Percentiles rank a stretch among this genome's conserved stretches.
Evolutionary conservation across 1,139 yeast genomes (phyloP).

Genomic region (Groenewaldozyma auringiensis): DNA sequence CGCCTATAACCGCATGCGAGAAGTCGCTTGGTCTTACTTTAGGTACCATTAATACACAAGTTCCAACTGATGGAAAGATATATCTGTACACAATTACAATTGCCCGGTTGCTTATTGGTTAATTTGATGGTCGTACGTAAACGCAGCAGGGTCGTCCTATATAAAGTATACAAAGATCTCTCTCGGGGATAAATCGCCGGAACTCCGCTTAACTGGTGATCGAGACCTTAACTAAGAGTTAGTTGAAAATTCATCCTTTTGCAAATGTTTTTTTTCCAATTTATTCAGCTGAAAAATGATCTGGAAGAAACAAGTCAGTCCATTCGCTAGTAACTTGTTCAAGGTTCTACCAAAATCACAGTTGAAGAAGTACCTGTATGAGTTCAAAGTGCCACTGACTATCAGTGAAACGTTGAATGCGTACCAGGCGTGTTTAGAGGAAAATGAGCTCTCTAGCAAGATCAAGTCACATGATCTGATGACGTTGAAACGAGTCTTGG

Average conservation of each 20-base stretch:
- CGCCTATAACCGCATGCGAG: constrained; percentile 78
- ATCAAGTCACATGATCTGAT: constrained; percentile 53
- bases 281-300: not conserved
- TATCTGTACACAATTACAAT: too few species aligned
- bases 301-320: not conserved
- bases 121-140: too few species aligned
- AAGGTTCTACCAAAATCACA: constrained; percentile 7
- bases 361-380: constrained; percentile 24
- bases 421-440: constrained; percentile 19
- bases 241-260: too few species aligned
- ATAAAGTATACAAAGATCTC: too few species aligned
- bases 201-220: too few species aligned
- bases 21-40: constrained; percentile 39
- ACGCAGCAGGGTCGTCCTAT: too few species aligned
- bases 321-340: not conserved
- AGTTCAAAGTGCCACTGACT: constrained; percentile 25
- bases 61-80: too few species aligned
- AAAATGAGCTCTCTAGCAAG: constrained; percentile 12
- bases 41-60: not conserved
- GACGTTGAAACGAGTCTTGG: constrained; percentile 59
- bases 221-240: too few species aligned
- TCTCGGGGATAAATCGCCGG: too few species aligned
- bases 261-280: too few species aligned
- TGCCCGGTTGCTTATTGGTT: too few species aligned
- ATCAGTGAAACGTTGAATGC: constrained; percentile 21